Conservation (phyloP, 2,329 filamentous ascomycete genomes). For the Aspergillus phoenicis region DNA sequence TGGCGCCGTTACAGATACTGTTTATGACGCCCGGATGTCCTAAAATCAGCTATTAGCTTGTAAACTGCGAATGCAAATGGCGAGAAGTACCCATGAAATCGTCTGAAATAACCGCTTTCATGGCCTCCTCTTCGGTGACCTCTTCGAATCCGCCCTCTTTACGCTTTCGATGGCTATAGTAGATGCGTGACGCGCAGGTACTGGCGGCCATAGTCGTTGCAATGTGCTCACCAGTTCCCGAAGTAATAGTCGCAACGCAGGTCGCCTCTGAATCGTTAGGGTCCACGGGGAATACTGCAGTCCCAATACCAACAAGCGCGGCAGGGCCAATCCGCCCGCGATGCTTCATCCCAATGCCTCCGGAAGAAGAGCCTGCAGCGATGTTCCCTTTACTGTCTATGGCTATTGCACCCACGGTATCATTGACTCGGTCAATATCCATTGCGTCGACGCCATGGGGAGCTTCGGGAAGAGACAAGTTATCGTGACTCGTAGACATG, state of each 20-base stretch:
- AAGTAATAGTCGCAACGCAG: conserved; percentile 82
- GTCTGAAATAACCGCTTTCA: conserved; percentile 76
- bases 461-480: neutral
- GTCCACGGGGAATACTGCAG: conserved; percentile 79
- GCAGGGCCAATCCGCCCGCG: conserved; percentile 88
- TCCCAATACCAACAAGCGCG: conserved; percentile 87
- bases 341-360: conserved; percentile 98
- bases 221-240: conserved; percentile 97
- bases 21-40: conserved; percentile 78
- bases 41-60: conserved; percentile 27
- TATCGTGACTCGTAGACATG: neutral
- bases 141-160: conserved; percentile 62
- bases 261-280: conserved; percentile 68
- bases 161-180: conserved; percentile 66
- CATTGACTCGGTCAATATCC: conserved; percentile 69
- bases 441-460: neutral
- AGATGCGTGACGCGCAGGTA: conserved; percentile 82
- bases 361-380: conserved; percentile 92
- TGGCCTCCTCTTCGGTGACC: conserved; percentile 75
- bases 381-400: conserved; percentile 85
- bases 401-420: conserved; percentile 95
- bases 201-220: conserved; percentile 89
- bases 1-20: conserved; percentile 80
- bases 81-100: conserved; percentile 76
- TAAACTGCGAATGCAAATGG: too few species aligned